Conservation (phyloP, 176 grass and related monocot species). For the bread wheat (Triticum aestivum) region IWGSC_CS_RefSeq_v2.1 NC_057808.1:375183841-375184340, state of each 20-base stretch:
- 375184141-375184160: neutral
- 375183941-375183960: no score
- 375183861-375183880: no score
- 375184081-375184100: constrained; percentile 33
- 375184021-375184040: constrained; percentile 12
- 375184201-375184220: neutral
- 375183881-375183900: no score
- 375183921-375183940: no score
- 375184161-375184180: neutral
- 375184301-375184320: neutral
- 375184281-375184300: neutral
- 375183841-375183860: no score
- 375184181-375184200: neutral
- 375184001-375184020: no score
- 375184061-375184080: constrained; percentile 35
- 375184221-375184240: neutral
- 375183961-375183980: no score
- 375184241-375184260: no score
- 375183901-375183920: no score
- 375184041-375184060: constrained; percentile 53
- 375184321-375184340: neutral
- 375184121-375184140: neutral
- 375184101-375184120: constrained; percentile 12
- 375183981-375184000: no score
- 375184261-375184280: no score